These are phyloP conservation scores for Rutidosis leptorrhynchoides DNA, from an alignment of 129 eudicot genomes.

Conservation along the genomic window DNA sequence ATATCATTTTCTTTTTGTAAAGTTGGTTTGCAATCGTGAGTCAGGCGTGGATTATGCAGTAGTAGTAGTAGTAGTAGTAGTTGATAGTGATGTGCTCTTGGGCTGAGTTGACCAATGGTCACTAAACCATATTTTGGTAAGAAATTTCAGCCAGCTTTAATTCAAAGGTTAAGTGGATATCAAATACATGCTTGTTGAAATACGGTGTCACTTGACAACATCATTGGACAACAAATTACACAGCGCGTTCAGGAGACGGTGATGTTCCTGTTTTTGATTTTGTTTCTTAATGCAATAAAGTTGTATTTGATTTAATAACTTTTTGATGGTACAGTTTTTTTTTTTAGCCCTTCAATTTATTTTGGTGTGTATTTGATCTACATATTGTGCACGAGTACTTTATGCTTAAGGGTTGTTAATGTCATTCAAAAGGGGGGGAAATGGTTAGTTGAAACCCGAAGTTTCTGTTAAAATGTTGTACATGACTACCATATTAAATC, in stretches of 20 bases:
- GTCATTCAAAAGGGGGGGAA: too few species aligned
- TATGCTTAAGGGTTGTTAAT: too few species aligned
- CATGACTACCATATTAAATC: too few species aligned
- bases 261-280: slow-evolving; percentile 15
- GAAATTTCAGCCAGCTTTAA: slow-evolving; percentile 14
- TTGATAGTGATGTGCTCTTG: slow-evolving; percentile 27
- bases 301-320: slow-evolving; percentile 1
- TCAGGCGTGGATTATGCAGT: slow-evolving; percentile 16
- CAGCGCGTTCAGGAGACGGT: too few species aligned
- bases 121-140: slow-evolving; percentile 3
- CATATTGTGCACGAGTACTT: too few species aligned
- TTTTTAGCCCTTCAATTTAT: not conserved
- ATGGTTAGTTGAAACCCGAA: too few species aligned
- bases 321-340: slow-evolving; percentile 9
- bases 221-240: slow-evolving; percentile 6
- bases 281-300: not conserved
- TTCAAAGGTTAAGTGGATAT: not conserved
- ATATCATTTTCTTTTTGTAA: slow-evolving; percentile 21
- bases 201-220: slow-evolving; percentile 15
- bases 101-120: slow-evolving; percentile 5
- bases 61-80: too few species aligned
- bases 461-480: too few species aligned
- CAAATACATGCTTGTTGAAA: slow-evolving; percentile 11
- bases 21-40: slow-evolving; percentile 28
- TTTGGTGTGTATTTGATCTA: not conserved